Percentiles rank a stretch among this genome's conserved stretches.
Evolutionary conservation across 2,329 filamentous ascomycete genomes (phyloP).

Genomic region (Aspergillus spinulosporus): DNA sequence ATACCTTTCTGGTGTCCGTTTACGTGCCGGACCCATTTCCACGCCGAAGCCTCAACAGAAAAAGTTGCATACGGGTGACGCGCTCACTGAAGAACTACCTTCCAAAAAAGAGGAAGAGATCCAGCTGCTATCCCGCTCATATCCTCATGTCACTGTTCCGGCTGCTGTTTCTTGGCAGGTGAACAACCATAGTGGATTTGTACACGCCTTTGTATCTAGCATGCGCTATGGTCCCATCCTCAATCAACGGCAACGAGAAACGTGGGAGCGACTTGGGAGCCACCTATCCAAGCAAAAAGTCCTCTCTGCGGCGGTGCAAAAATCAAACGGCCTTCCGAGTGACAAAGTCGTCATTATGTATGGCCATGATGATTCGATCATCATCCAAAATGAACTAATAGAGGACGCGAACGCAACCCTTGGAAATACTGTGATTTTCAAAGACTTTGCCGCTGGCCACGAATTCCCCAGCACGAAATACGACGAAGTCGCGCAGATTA

Average conservation of each 20-base stretch:
- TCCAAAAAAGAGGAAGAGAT: slow-evolving; percentile 32
- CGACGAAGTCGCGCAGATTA: slow-evolving; percentile 57
- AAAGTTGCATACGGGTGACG: slow-evolving; percentile 43
- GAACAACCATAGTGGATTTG: slow-evolving; percentile 64
- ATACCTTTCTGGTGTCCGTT: slow-evolving; percentile 53
- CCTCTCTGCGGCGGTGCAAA: slow-evolving; percentile 27
- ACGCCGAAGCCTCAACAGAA: slow-evolving; percentile 31
- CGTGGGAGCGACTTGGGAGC: slow-evolving; percentile 61
- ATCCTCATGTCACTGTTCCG: slow-evolving; percentile 59
- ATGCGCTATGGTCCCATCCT: slow-evolving; percentile 71
- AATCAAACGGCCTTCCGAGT: slow-evolving; percentile 36
- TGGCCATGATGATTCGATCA: slow-evolving; percentile 66
- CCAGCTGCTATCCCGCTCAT: slow-evolving; percentile 54
- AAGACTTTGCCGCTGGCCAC: slow-evolving; percentile 64
- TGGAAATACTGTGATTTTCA: slow-evolving; percentile 59
- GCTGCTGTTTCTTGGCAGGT: slow-evolving; percentile 71
- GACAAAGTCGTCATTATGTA: slow-evolving; percentile 64
- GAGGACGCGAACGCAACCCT: slow-evolving; percentile 61
- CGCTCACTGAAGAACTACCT: slow-evolving; percentile 44
- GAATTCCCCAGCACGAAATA: slow-evolving; percentile 67
- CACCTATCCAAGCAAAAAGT: slow-evolving; percentile 49
- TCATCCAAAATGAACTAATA: slow-evolving; percentile 64
- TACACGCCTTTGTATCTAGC: slow-evolving; percentile 68
- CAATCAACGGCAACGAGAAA: slow-evolving; percentile 54
- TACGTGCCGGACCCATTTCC: slow-evolving; percentile 47